A percentile compares a stretch with the other conserved stretches of the same genome.
These are phyloP conservation scores for Multifurca ochricompacta DNA, from an alignment of 768 basidiomycete species.

Conservation along the genomic window DNA sequence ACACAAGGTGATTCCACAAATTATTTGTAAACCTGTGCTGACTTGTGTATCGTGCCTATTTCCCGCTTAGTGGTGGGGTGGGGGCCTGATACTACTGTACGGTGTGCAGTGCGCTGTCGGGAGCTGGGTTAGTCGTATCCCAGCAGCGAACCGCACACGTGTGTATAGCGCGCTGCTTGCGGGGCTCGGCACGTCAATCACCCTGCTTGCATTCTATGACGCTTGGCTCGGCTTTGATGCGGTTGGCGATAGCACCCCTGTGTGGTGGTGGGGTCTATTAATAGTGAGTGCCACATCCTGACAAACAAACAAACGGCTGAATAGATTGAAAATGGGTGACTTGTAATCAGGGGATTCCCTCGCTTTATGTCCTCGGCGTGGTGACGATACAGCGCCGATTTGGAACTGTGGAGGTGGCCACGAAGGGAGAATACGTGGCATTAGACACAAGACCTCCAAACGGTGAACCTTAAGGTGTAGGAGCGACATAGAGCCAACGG, in stretches of 20 bases:
- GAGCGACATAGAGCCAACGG: neutral
- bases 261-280: neutral
- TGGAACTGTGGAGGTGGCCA: neutral
- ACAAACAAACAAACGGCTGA: neutral
- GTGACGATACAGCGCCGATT: neutral
- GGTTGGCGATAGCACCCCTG: neutral
- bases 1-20: constrained; percentile 2
- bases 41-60: neutral
- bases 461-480: neutral
- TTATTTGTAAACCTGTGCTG: neutral
- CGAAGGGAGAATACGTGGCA: neutral
- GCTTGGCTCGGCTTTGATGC: constrained; percentile 10
- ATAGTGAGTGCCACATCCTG: neutral
- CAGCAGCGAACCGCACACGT: neutral
- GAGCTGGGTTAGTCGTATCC: neutral
- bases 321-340: neutral
- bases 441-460: neutral
- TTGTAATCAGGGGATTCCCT: neutral
- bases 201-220: constrained; percentile 3
- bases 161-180: neutral
- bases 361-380: constrained; percentile 2
- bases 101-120: constrained; percentile 3
- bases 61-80: neutral
- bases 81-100: neutral
- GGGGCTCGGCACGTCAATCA: neutral